phyloP scores from a whole-genome alignment of 1,284 basidiomycete species.

The Thecaphora thlaspeos region DNA sequence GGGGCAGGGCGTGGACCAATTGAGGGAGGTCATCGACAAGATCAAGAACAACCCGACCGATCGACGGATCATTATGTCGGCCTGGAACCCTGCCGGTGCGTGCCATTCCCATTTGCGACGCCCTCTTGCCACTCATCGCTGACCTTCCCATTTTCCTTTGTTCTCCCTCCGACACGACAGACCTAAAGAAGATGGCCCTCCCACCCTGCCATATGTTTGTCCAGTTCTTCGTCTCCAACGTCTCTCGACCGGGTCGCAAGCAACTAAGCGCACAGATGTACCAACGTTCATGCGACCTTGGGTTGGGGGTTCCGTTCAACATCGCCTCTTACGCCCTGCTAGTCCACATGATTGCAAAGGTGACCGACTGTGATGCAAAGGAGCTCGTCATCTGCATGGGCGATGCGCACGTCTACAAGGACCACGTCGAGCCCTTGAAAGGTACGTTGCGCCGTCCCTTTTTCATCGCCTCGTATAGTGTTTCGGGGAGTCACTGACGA shows the following conservation, averaged over 20 bases:
- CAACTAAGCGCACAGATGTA: slow-evolving; percentile 88
- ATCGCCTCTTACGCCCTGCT: slow-evolving; percentile 96
- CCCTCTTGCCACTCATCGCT: not conserved
- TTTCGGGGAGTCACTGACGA: too few species aligned
- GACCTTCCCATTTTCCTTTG: not conserved
- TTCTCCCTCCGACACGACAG: slow-evolving; percentile 62
- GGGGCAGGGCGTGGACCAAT: slow-evolving; percentile 89
- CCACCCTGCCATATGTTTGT: slow-evolving; percentile 98
- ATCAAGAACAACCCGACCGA: slow-evolving; percentile 93
- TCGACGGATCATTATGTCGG: slow-evolving; percentile 88
- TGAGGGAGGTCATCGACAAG: slow-evolving; percentile 81
- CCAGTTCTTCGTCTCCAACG: slow-evolving; percentile 83
- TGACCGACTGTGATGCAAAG: slow-evolving; percentile 80
- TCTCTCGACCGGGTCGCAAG: slow-evolving; percentile 58
- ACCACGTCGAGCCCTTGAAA: slow-evolving; percentile 84
- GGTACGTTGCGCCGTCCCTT: slow-evolving; percentile 35
- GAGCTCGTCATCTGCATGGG: slow-evolving; percentile 89
- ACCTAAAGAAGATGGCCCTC: slow-evolving; percentile 88
- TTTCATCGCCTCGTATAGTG: too few species aligned
- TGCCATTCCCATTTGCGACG: not conserved
- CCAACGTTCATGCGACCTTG: slow-evolving; percentile 94
- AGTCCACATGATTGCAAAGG: slow-evolving; percentile 91
- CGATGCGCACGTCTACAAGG: slow-evolving; percentile 92
- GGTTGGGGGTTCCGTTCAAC: slow-evolving; percentile 91
- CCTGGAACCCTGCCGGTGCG: slow-evolving; percentile 93